Percentiles rank a stretch among this genome's conserved stretches.
Evolutionary conservation across 768 basidiomycete species (phyloP).

Genomic region (Mycena floridula): DNA sequence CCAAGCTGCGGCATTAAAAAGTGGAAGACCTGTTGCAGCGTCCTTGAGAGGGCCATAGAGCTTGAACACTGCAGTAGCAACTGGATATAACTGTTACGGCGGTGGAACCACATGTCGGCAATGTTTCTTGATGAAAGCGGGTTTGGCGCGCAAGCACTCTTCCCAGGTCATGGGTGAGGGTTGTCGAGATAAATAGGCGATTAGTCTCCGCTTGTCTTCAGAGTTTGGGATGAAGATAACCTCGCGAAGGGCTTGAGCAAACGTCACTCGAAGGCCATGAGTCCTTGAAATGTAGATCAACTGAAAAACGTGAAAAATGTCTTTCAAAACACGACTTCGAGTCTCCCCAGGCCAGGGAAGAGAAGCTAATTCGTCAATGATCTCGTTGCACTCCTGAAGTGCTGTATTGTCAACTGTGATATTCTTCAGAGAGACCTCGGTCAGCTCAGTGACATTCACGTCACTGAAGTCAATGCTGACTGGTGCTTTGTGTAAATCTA

Average conservation of each 20-base stretch:
- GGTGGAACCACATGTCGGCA: slow-evolving; percentile 10
- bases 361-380: neutral
- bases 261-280: slow-evolving; percentile 6
- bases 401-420: neutral
- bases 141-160: neutral
- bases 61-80: slow-evolving; percentile 10
- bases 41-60: slow-evolving; percentile 17
- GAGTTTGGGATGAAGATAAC: slow-evolving; percentile 9
- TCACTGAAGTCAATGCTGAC: no score
- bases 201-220: slow-evolving; percentile 6
- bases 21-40: slow-evolving; percentile 9
- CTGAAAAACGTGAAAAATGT: slow-evolving; percentile 11
- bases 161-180: neutral
- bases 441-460: no score
- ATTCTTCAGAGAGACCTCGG: neutral
- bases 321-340: slow-evolving; percentile 10
- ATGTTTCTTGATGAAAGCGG: neutral
- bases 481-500: no score
- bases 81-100: slow-evolving; percentile 12
- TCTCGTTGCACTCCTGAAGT: neutral
- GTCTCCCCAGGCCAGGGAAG: neutral
- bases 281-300: slow-evolving; percentile 9
- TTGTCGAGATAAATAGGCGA: slow-evolving; percentile 1
- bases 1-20: slow-evolving; percentile 16
- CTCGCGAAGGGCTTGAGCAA: slow-evolving; percentile 6